Evolutionary conservation across 805 yeast genomes (phyloP), one percentile per base, ranked within the genome.

Genomic region (Tetrapisispora namnaoensis): DNA sequence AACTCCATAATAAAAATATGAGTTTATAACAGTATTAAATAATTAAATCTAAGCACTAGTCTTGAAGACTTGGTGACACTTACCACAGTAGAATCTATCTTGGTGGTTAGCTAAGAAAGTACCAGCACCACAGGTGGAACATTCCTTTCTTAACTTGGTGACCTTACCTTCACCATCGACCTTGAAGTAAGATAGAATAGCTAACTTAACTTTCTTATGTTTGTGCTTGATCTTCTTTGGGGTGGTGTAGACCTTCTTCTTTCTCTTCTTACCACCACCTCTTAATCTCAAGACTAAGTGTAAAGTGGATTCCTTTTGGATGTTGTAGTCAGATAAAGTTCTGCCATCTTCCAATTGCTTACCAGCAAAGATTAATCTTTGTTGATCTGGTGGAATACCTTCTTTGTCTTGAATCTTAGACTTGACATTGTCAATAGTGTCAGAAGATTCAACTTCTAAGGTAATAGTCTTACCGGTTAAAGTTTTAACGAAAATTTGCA

Each of bases 221-320:
- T 89, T 90, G 95, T 93, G 98, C 80, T 78, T 87, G 80, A 93
- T 87, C 86, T 90, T 95, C 90, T 93, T 93, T 82, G 99, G 99
- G 72, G 98, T 91, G 79, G 98, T 91, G 91, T 91, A 93, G 73
- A 89, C 97, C 95, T 91, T 91, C 96, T 93, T 93, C 93, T 93
- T 93, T 84, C 96, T 91, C 93, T 93, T 93, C 87, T 90, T 93
- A 81, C 96, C 96, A 78, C 96, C 96, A 79, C 98, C 98, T 80
- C 97, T 87, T 73, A 91, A 86, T 82, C 97, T 89, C 61, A 91
- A 78, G 59, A 91, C 98, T 77, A 91, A 82, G 75, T 91, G 96
- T 49, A 90, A 74, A 54, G 97, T 90, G 56, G 96, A 88, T 77
- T 90, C 97, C 80, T 90, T 90, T 77, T 89, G 96, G 73, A 90